Percentiles rank a stretch among this genome's conserved stretches.
phyloP scores from a whole-genome alignment of 192 early-diverging fungal species.

The Gryganskiella cystojenkinii region DNA sequence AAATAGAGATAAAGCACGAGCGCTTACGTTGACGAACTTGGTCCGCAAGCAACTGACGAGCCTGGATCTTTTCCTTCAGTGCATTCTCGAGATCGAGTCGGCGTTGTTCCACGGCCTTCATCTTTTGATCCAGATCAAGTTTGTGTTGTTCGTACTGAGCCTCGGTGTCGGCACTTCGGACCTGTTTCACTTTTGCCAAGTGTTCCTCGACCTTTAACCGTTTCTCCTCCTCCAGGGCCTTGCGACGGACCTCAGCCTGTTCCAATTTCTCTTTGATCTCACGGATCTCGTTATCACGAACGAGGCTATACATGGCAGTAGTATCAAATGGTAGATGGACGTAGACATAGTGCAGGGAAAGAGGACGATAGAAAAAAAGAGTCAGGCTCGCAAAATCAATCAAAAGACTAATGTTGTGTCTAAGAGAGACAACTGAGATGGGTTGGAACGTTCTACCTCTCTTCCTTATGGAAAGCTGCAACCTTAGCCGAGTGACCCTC shows the following conservation, averaged over 20 bases:
- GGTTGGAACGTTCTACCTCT: too few relatives aligned
- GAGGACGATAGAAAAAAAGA: too few relatives aligned
- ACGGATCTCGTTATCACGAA: slow-evolving; percentile 37
- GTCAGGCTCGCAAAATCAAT: not conserved
- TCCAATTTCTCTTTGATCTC: slow-evolving; percentile 47
- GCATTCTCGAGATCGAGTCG: slow-evolving; percentile 31
- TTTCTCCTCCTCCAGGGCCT: slow-evolving; percentile 46
- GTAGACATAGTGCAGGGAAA: not conserved
- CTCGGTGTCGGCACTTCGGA: slow-evolving; percentile 28
- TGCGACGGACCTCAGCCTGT: slow-evolving; percentile 44
- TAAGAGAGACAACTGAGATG: too few relatives aligned
- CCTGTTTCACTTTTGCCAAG: slow-evolving; percentile 24
- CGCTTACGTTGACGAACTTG: slow-evolving; percentile 52
- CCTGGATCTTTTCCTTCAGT: slow-evolving; percentile 49
- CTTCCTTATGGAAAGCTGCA: slow-evolving; percentile 46
- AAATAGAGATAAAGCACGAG: too few relatives aligned
- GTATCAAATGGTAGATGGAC: not conserved
- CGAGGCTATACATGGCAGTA: not conserved
- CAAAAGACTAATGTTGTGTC: too few relatives aligned
- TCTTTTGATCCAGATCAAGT: slow-evolving; percentile 42
- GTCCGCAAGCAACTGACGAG: slow-evolving; percentile 27
- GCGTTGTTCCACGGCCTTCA: slow-evolving; percentile 48
- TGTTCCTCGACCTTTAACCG: slow-evolving; percentile 42
- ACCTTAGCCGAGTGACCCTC: slow-evolving; percentile 47
- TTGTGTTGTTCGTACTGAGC: slow-evolving; percentile 43